Percentiles rank a stretch among this genome's conserved stretches.
Conservation (phyloP, 192 early-diverging fungal species). For the Coemansia umbellata region DNA sequence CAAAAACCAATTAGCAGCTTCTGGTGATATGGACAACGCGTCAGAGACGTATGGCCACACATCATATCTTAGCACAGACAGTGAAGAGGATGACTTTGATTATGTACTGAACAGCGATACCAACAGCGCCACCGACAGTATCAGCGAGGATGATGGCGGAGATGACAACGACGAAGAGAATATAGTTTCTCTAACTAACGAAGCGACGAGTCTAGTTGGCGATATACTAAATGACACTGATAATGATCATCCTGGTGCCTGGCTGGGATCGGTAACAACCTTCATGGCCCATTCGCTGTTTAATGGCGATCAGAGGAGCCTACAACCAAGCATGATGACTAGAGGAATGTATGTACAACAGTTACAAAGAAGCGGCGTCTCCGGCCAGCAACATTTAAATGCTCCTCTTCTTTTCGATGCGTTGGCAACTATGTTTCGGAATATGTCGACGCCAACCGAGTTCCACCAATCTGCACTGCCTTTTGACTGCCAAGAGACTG, state of each 20-base stretch:
- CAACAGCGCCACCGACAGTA: conserved; percentile 13
- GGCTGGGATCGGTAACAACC: conserved; percentile 22
- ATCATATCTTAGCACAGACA: neutral
- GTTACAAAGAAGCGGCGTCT: neutral
- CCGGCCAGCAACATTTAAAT: neutral
- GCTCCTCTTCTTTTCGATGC: neutral
- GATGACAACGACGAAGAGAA: conserved; percentile 4
- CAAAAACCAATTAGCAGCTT: too few relatives aligned
- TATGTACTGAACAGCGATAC: conserved; percentile 15
- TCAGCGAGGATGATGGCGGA: conserved; percentile 15
- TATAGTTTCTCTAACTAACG: neutral
- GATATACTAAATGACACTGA: conserved; percentile 20
- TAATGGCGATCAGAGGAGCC: neutral
- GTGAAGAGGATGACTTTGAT: conserved; percentile 24
- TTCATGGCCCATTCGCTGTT: conserved; percentile 39
- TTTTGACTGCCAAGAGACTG: conserved; percentile 18
- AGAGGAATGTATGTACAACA: conserved; percentile 32
- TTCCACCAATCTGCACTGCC: conserved; percentile 18
- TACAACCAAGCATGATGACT: conserved; percentile 18
- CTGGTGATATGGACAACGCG: neutral
- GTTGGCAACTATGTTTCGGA: neutral
- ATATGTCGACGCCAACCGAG: neutral
- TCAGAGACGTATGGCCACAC: neutral
- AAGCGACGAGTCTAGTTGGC: conserved; percentile 28
- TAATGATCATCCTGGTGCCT: conserved; percentile 16